Base-by-base conservation (phyloP, 306 rosid genomes). In the Malus sieversii region DNA sequence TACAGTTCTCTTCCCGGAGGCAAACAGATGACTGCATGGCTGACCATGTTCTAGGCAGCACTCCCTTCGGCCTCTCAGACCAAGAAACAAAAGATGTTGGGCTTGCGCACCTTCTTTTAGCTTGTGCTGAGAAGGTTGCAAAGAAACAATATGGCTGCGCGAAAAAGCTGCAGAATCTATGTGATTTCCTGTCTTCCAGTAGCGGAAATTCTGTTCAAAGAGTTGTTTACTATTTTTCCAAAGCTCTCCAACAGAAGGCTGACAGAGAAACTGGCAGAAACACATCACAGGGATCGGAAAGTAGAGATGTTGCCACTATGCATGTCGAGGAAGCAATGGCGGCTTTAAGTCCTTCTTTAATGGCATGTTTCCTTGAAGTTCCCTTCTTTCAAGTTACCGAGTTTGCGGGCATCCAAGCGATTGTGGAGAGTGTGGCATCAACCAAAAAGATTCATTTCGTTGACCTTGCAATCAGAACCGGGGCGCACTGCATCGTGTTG, bases 61-160 rank as follows among this genome's bases (percentile, higher is more conserved):
- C 78, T 19, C 81, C 84, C 76, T 81, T 81, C 14, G 86, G 81
- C 58, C 77, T 92, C 42, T 75, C 88, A 22, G 67, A 23, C 58
- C 87, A 88, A 51, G 91, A 88, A 55, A 80, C 73, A 78, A 79
- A 79, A 19, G 88, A 89, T 32, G 84, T 85, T 61, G 84, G 60
- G 75, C 88, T 92, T 10, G 91, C 82, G 9, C 86, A 85, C 71
- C 76, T 84, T 58, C 93, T 92, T 71, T 80, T 89, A 8, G 78
- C 89, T 68, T 84, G 78, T 73, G 92, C 90, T 55, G 96, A 89
- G 78, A 86, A 88, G 80, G 83, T 88, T 4, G 91, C 84, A 1
- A 19, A 58, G 16, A 79, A 82, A 30, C 88, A 88, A 16, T 86
- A 71, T 11, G 86, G 81, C 46, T 76, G 82, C 2, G 88, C 89